Conservation (phyloP, 208 protist species). For the Sergeia podlipaevii region DNA sequence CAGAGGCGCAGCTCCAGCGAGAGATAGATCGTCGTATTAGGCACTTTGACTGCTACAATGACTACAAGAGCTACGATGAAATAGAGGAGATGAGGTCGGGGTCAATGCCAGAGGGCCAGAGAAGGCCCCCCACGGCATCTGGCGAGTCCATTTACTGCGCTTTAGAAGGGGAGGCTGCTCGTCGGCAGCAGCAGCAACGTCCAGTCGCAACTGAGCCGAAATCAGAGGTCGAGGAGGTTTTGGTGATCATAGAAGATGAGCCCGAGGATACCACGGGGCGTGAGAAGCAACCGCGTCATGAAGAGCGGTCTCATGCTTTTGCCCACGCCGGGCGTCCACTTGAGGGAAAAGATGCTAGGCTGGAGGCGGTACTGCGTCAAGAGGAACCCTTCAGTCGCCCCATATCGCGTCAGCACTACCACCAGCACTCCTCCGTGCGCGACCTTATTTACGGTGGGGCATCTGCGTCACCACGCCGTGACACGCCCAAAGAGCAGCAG, state of each 20-base stretch:
- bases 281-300: not conserved
- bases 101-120: too few relatives aligned
- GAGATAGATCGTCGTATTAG: constrained; percentile 8
- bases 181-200: not conserved
- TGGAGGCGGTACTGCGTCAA: constrained; percentile 45
- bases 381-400: constrained; percentile 66
- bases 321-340: constrained; percentile 9
- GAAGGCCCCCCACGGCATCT: too few relatives aligned
- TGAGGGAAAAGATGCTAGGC: constrained; percentile 30
- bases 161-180: too few relatives aligned
- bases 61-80: constrained; percentile 4
- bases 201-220: constrained; percentile 7
- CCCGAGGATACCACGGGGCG: not conserved
- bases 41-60: constrained; percentile 17
- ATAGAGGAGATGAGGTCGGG: not conserved
- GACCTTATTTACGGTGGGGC: constrained; percentile 79
- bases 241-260: constrained; percentile 20
- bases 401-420: constrained; percentile 35
- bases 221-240: constrained; percentile 53
- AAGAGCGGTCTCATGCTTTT: not conserved
- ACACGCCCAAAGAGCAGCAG: too few relatives aligned
- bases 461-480: too few relatives aligned
- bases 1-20: not conserved
- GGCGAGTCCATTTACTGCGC: too few relatives aligned
- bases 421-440: constrained; percentile 49